Evolutionary conservation across 495 filamentous ascomycete species (phyloP).

Genomic region (Amphirosellinia nigrospora): DNA sequence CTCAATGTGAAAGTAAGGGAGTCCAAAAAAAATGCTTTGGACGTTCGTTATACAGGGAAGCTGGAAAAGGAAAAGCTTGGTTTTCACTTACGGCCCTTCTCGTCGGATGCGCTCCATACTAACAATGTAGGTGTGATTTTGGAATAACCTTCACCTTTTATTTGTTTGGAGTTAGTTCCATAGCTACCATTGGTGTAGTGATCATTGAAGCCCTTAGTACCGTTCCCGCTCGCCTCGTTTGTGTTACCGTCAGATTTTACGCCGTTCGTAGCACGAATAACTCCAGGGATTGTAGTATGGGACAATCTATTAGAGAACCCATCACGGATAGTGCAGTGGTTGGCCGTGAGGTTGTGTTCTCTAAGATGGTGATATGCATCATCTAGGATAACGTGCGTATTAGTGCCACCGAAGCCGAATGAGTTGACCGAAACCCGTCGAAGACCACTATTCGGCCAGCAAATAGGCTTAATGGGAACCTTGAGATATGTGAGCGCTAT

Average conservation of each 20-base stretch:
- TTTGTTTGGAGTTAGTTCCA: not conserved
- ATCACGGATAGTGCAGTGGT: conserved; percentile 29
- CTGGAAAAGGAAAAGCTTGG: not conserved
- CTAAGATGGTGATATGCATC: conserved; percentile 36
- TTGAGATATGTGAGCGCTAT: conserved; percentile 10
- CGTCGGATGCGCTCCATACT: conserved; percentile 39
- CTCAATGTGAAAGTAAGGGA: not conserved
- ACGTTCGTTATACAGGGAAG: too few species aligned
- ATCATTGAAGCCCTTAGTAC: not conserved
- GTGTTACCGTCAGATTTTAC: not conserved
- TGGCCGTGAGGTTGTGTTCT: conserved; percentile 28
- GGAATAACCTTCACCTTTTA: too few species aligned
- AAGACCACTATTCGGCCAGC: conserved; percentile 40
- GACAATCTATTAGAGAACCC: not conserved
- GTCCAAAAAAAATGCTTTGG: too few species aligned
- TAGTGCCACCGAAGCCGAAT: conserved; percentile 66
- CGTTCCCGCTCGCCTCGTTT: not conserved
- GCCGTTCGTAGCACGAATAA: not conserved
- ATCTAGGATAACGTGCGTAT: conserved; percentile 64
- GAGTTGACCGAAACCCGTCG: conserved; percentile 59
- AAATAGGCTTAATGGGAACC: conserved; percentile 34
- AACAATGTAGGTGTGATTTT: conserved; percentile 29
- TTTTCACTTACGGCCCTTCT: conserved; percentile 30
- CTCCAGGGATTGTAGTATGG: not conserved
- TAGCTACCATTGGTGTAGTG: not conserved